Evolutionary conservation across 257 asterid species (phyloP).

Genomic region (Solanum ossicruentum): DNA sequence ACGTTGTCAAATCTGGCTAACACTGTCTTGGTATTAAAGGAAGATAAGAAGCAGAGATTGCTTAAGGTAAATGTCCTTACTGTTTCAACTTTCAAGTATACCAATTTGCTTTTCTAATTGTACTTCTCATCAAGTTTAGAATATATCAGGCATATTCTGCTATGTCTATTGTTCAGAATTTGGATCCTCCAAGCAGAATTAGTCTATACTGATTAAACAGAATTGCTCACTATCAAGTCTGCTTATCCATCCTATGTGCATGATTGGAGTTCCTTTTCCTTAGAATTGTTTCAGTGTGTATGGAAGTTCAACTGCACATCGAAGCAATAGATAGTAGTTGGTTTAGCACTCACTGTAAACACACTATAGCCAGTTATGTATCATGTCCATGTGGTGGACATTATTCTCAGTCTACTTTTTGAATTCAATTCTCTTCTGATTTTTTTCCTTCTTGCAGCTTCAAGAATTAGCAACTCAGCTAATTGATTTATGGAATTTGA

Average conservation of each 20-base stretch:
- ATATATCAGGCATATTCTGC: background rate
- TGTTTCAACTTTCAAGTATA: background rate
- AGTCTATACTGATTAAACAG: background rate
- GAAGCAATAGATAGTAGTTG: no score
- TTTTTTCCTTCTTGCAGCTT: constrained; percentile 43
- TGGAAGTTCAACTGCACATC: background rate
- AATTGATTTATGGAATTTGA: constrained; percentile 94
- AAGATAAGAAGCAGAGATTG: constrained; percentile 75
- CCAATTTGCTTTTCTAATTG: background rate
- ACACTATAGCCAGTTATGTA: background rate
- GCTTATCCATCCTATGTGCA: background rate
- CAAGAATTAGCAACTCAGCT: constrained; percentile 90
- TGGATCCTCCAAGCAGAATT: background rate
- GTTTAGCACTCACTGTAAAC: background rate
- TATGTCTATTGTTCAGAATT: background rate
- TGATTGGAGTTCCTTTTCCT: background rate
- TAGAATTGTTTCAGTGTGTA: background rate
- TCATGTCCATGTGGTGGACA: background rate
- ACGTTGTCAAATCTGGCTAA: constrained; percentile 72
- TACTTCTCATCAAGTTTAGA: background rate
- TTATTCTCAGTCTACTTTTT: background rate
- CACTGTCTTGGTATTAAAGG: constrained; percentile 65
- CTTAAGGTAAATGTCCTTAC: constrained; percentile 41
- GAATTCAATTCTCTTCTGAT: background rate
- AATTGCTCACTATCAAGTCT: background rate